Base-by-base conservation (phyloP, 2,329 filamentous ascomycete species). In the Elsinoe arachidis region DNA sequence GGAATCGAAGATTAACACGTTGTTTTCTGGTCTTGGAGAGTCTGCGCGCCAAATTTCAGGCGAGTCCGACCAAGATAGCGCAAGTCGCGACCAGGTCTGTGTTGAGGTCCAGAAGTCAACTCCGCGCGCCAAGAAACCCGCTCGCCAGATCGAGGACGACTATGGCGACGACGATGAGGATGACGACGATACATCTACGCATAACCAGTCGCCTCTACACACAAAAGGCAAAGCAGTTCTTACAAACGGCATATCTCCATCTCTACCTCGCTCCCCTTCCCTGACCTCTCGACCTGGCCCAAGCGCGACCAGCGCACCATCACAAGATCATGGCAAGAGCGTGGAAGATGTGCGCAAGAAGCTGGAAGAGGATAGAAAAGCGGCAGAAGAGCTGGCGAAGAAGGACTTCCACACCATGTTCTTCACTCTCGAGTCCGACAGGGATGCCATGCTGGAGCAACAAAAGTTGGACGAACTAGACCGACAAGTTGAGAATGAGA, bases 401-500 rank as follows among this genome's bases (percentile, higher is more conserved):
- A 83, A 84, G 66, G 93, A 87, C 73, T 97, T 96, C 72, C 87
- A 96, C 68, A 95, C 90, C 9, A 80, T 96, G 63, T 95, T 97
- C 72, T 92, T 96, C 71, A 96, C 93, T 1, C 79, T 97, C 33
- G 93, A 99, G 72, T 93, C 92, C 69, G 93, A 99, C 69, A 83
- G 89, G 57, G 90, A 92, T 65, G 93, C 93, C 51, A 97, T 99
- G 93, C 74, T 97, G 58, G 93, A 99, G 71, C 93, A 99, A 72
- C 90, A 97, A 71, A 90, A 92, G 71, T 80, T 99, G 23, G 93
- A 99, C 68, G 93, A 97, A 70, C 90, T 95, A 1, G 93, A 99
- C 70, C 87, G 95, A 69, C 90, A 95, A 70, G 86, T 97, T 9
- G 92, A 97, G 71, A 91, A 91, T 12, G 93, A 99, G 73, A 93